Base-by-base conservation (phyloP, 2,329 filamentous ascomycete genomes). In the Alternaria dauci region DNA sequence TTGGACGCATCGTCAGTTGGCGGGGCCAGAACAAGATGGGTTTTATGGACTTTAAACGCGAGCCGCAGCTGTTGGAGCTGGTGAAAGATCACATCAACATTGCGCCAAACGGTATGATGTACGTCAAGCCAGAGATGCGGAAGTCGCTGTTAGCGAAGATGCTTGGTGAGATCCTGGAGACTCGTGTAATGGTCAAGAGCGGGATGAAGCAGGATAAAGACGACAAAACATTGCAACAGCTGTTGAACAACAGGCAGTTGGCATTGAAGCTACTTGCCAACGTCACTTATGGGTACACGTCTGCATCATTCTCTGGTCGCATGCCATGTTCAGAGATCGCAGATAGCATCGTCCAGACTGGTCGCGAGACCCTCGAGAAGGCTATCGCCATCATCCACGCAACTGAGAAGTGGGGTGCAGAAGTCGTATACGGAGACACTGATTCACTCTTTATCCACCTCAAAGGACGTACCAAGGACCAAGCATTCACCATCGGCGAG, bases 241-340 rank as follows among this genome's bases (percentile, higher is more conserved):
- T 98, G 12, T 83, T 98, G 18, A 96, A 99, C 81, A 97, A 97
- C 76, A 86, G 95, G 72, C 95, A 99, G 71, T 83, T 99, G 4
- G 95, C 95, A 0, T 85, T 99, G 26, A 99, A 99, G 76, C 84
- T 99, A 7, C 92, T 99, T 39, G 95, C 95, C n/a, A 99, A 99
- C 71, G 95, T 99, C 68, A 99, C 95, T 0, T 99, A 99, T 73
- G 95, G 95, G 11, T 99, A 99, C 79, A 95, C 95, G 0, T 98
- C 95, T 3, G 95, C 95, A 0, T 96, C 93, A 0, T 99, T 97
- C 78, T 98, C 94, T 0, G 95, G 95, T 0, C 88, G 95, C 25
- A 98, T 99, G 95, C 95, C 95, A 0, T 99, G 95, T 77, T 93
- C 93, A 1, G 95, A 99, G 78, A 97, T 99, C 65, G 95, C 95